Evolutionary conservation across 345 rosid genomes (phyloP), one percentile per base, ranked within the genome.

Genomic region (Tarenaya hassleriana): DNA sequence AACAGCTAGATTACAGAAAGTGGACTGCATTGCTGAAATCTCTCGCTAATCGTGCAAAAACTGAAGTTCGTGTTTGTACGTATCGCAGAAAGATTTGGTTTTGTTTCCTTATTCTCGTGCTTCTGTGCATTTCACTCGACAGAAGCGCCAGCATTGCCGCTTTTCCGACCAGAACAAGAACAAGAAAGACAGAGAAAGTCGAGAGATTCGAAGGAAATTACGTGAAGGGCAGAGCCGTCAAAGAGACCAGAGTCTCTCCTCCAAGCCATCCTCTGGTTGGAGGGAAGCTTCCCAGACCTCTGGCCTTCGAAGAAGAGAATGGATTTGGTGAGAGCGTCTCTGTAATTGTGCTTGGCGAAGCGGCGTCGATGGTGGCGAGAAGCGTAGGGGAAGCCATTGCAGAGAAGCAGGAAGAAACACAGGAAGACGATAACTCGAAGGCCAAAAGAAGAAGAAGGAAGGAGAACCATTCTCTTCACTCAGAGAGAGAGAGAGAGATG

Each of bases 251-350:
- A 92, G 62, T 85, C 72, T 16, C 79, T 80, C 61, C 96, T 77
- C 96, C 98, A 92, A 34, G 82, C 58, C 54, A 79, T 42, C 64
- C 94, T 74, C 70, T 92, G 96, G 78, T 71, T 73, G 12, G 70
- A 15, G 0, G 98, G 98, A 57, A 92, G 80, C 66, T 35, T 77
- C 33, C 98, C 98, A 0, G 98, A 87, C 50, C 94, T 77, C 60
- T 87, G 96, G 33, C 96, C 95, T 75, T 87, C 95, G 42, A 79
- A 88, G 68, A 76, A 92, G 42, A 88, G 75, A 68, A 92, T 81
- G 41, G 95, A 88, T 51, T 79, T 88, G 49, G 87, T 61, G 41
- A 92, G 88, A 40, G 98, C 98, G 34, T 81, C 91, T 68, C 73
- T 72, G 69, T 85, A 92, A 62, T 92, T 79, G 34, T 83, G 86